These are phyloP conservation scores for Themeda triandra DNA, from an alignment of 176 grass and related monocot species.

Conservation along the genomic window DNA sequence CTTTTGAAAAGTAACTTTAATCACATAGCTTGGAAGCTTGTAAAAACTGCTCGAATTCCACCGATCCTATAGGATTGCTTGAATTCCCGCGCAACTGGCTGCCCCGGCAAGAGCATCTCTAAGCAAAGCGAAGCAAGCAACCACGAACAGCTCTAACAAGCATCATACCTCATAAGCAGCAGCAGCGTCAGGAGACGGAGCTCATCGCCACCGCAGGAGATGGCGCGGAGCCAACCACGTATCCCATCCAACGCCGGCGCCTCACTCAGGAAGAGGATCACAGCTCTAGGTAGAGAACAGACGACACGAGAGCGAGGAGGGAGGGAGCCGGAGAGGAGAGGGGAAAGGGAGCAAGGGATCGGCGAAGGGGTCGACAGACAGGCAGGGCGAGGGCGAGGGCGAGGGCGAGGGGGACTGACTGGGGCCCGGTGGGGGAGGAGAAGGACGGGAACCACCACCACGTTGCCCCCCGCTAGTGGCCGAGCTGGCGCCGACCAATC, in stretches of 20 bases:
- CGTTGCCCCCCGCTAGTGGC: slow-evolving; percentile 42
- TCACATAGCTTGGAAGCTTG: not conserved
- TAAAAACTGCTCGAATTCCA: not conserved
- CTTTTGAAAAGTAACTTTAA: not conserved
- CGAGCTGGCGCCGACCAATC: slow-evolving; percentile 54
- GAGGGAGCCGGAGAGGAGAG: not conserved
- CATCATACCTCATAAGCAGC: slow-evolving; percentile 10
- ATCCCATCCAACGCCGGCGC: slow-evolving; percentile 13
- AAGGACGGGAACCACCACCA: slow-evolving; percentile 31
- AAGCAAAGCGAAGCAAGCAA: not conserved
- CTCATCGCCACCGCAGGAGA: slow-evolving; percentile 13
- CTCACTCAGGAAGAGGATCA: not conserved
- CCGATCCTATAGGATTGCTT: not conserved
- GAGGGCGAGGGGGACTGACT: not conserved
- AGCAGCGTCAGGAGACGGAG: not conserved
- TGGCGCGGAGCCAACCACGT: not conserved
- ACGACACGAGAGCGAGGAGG: not conserved
- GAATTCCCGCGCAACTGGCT: not conserved
- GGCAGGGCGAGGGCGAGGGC: not conserved
- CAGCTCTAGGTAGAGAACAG: no score
- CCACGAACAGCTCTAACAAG: not conserved
- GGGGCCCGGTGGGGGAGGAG: not conserved
- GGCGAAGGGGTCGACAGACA: not conserved
- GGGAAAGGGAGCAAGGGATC: not conserved
- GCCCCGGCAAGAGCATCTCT: not conserved